A percentile compares a stretch with the other conserved stretches of the same genome.
Evolutionary conservation across 306 rosid genomes (phyloP).

Genomic region (Trichosanthes cucumerina): DNA sequence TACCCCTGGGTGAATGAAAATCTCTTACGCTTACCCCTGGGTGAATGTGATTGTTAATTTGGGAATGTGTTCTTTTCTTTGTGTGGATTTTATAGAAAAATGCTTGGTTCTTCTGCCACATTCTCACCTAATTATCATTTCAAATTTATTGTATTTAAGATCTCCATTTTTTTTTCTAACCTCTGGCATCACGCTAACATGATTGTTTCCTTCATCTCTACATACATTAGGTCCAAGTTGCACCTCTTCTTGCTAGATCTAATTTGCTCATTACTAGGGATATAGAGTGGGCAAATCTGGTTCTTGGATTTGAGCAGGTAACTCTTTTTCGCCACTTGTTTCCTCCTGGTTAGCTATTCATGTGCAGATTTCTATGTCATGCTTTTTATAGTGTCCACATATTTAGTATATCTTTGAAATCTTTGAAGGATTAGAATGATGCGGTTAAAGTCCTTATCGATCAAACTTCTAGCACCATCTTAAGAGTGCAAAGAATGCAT

Average conservation of each 20-base stretch:
- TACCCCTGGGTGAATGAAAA: not conserved
- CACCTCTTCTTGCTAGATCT: slow-evolving; percentile 91
- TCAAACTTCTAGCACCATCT: not conserved
- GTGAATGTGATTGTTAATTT: not conserved
- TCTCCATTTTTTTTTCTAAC: not conserved
- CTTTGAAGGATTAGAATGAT: not conserved
- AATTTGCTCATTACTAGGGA: slow-evolving; percentile 83
- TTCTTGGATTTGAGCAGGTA: slow-evolving; percentile 91
- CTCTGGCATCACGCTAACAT: slow-evolving; percentile 5
- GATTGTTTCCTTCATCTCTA: slow-evolving; percentile 12
- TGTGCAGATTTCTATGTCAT: not conserved
- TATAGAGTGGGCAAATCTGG: slow-evolving; percentile 97
- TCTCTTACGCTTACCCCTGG: not conserved
- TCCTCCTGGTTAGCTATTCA: not conserved
- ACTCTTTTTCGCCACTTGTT: slow-evolving; percentile 7
- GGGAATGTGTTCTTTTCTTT: not conserved
- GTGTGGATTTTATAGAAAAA: not conserved
- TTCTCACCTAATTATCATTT: not conserved
- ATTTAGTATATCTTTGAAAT: not conserved
- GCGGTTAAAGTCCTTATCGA: not conserved
- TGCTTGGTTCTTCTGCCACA: not conserved
- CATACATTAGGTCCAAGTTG: slow-evolving; percentile 52
- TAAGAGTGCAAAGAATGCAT: not conserved
- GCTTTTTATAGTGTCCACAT: not conserved
- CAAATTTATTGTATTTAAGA: not conserved